Percentiles rank a stretch among this genome's conserved stretches.
These are phyloP conservation scores for Arthroderma uncinatum DNA, from an alignment of 2,329 filamentous ascomycete genomes.

Conservation along the genomic window DNA sequence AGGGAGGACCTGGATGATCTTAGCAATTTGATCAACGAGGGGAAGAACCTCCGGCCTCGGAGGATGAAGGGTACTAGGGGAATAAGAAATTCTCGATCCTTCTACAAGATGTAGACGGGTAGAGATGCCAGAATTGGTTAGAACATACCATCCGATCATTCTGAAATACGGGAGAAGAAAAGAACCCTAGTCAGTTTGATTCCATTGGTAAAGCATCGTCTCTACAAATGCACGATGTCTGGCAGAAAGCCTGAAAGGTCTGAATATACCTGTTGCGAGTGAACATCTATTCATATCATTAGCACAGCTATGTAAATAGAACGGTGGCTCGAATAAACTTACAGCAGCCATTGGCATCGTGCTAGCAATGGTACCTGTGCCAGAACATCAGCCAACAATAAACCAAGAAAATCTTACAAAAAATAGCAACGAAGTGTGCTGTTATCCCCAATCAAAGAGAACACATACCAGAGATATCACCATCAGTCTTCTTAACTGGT, in stretches of 20 bases:
- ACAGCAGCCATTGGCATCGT: slow-evolving; percentile 88
- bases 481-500: slow-evolving; percentile 50
- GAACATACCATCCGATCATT: slow-evolving; percentile 51
- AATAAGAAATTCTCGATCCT: background rate
- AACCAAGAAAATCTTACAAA: background rate
- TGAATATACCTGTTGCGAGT: slow-evolving; percentile 65
- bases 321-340: slow-evolving; percentile 25
- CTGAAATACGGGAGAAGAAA: slow-evolving; percentile 26
- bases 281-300: slow-evolving; percentile 53
- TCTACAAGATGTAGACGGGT: background rate
- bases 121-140: background rate
- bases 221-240: background rate
- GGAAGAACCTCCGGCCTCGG: background rate
- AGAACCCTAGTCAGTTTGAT: background rate
- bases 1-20: slow-evolving; percentile 34
- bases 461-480: slow-evolving; percentile 59
- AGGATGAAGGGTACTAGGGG: background rate
- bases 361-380: slow-evolving; percentile 51
- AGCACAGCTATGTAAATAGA: background rate
- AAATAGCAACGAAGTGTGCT: background rate
- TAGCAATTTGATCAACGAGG: background rate
- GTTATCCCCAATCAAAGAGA: background rate
- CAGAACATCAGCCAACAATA: background rate
- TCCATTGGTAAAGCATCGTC: background rate
- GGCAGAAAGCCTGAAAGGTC: background rate